Conservation (phyloP, 495 filamentous ascomycete genomes). For the Copromyces sp. region DNA sequence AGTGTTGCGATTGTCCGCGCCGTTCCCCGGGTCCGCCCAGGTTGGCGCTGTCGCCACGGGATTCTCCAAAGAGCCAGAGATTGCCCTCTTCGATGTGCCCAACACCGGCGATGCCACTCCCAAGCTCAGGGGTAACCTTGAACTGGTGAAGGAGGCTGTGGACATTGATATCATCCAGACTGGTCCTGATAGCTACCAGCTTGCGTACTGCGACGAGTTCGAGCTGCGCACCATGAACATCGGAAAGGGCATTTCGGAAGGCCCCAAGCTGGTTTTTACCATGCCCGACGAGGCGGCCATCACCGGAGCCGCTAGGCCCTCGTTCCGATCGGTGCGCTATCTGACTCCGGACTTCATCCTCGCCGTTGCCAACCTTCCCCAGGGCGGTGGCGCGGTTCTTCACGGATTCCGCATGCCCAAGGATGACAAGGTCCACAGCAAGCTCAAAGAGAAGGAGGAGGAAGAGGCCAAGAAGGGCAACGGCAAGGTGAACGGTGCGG, state of each 20-base stretch:
- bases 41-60: constrained; percentile 69
- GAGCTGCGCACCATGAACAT: constrained; percentile 54
- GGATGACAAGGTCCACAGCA: constrained; percentile 26
- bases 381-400: constrained; percentile 37
- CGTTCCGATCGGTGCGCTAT: constrained; percentile 64
- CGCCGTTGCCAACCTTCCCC: constrained; percentile 43
- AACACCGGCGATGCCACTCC: constrained; percentile 40
- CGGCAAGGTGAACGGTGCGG: background rate
- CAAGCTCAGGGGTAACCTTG: constrained; percentile 57
- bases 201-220: constrained; percentile 72
- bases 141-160: constrained; percentile 61
- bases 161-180: constrained; percentile 68
- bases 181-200: constrained; percentile 48
- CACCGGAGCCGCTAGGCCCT: constrained; percentile 41
- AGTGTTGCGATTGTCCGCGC: constrained; percentile 58
- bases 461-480: constrained; percentile 16
- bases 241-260: constrained; percentile 36
- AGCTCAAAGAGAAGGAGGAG: constrained; percentile 28
- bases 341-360: constrained; percentile 67
- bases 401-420: constrained; percentile 40
- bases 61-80: constrained; percentile 57
- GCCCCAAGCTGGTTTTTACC: constrained; percentile 50
- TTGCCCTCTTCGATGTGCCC: constrained; percentile 69
- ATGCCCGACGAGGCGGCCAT: constrained; percentile 38
- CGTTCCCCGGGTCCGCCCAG: constrained; percentile 43